Conservation (phyloP, 164 flowering plant genomes). For the Vitis amurensis region DNA sequence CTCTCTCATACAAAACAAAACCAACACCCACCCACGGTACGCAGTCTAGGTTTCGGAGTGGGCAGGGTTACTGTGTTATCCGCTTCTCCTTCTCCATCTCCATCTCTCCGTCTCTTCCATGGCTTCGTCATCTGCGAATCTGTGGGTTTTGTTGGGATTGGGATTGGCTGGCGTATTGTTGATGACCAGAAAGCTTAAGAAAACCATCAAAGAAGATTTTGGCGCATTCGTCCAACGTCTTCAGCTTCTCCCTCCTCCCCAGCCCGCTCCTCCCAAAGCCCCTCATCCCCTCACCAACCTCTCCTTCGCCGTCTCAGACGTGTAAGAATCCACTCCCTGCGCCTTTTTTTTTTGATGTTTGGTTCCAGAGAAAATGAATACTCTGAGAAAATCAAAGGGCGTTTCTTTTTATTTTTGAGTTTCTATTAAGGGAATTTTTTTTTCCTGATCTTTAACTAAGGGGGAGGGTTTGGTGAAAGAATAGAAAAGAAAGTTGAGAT, state of each 20-base stretch:
- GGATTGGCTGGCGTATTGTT: conserved; percentile 86
- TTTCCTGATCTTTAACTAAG: too few species aligned
- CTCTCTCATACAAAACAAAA: too few species aligned
- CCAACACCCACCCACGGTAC: too few species aligned
- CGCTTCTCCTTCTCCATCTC: too few species aligned
- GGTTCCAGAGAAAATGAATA: too few species aligned
- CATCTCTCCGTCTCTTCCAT: conserved; percentile 17
- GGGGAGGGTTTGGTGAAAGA: too few species aligned
- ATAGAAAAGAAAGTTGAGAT: too few species aligned
- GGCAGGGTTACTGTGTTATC: too few species aligned
- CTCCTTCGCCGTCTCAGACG: conserved; percentile 84
- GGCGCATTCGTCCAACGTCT: conserved; percentile 79
- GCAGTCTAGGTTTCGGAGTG: too few species aligned
- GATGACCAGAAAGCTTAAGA: conserved; percentile 67
- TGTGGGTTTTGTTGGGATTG: conserved; percentile 83
- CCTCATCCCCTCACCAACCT: conserved; percentile 91
- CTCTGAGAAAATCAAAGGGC: too few species aligned
- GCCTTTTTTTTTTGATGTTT: not conserved
- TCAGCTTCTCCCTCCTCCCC: conserved; percentile 91
- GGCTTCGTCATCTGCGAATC: conserved; percentile 63
- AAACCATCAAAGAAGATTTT: conserved; percentile 66
- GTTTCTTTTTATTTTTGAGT: too few species aligned
- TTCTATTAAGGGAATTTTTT: too few species aligned
- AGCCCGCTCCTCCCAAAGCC: conserved; percentile 97
- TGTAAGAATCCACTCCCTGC: conserved; percentile 37